Percentiles rank a stretch among this genome's conserved stretches.
Evolutionary conservation across 2,329 filamentous ascomycete genomes (phyloP).

Genomic region (Lecanicillium sp.): DNA sequence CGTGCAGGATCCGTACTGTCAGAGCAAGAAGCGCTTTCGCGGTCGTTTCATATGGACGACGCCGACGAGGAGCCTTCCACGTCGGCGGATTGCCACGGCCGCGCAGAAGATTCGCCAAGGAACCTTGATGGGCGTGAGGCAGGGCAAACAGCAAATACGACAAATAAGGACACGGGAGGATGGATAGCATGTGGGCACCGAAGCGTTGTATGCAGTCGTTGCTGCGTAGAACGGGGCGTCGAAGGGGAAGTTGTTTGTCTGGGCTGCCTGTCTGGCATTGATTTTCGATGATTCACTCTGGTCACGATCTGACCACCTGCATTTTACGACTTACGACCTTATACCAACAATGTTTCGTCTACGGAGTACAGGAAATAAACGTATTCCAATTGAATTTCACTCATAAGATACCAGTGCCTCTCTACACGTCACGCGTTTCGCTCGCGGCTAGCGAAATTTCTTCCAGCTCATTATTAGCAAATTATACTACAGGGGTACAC

Average conservation of each 20-base stretch:
- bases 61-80: conserved; percentile 25
- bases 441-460: too few species aligned
- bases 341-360: conserved; percentile 1
- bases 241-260: conserved; percentile 61
- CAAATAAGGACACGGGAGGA: conserved; percentile 16
- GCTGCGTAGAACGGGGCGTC: conserved; percentile 57
- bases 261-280: conserved; percentile 47
- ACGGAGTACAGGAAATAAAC: background rate
- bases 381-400: too few species aligned
- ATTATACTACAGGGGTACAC: too few species aligned
- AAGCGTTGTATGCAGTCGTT: conserved; percentile 56
- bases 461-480: too few species aligned
- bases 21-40: conserved; percentile 29
- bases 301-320: background rate
- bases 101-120: too few species aligned
- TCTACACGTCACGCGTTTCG: too few species aligned
- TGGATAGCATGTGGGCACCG: conserved; percentile 38
- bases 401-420: too few species aligned
- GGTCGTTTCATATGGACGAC: conserved; percentile 45
- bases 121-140: conserved; percentile 1
- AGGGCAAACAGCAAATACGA: conserved; percentile 8
- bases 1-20: conserved; percentile 15
- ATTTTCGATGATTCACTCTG: conserved; percentile 22
- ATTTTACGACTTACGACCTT: conserved; percentile 9
- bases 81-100: conserved; percentile 3